A percentile compares a stretch with the other conserved stretches of the same genome.
These are phyloP conservation scores for Pseudozyma tsukubaensis DNA, from an alignment of 1,284 basidiomycete genomes.

Conservation along the genomic window DNA sequence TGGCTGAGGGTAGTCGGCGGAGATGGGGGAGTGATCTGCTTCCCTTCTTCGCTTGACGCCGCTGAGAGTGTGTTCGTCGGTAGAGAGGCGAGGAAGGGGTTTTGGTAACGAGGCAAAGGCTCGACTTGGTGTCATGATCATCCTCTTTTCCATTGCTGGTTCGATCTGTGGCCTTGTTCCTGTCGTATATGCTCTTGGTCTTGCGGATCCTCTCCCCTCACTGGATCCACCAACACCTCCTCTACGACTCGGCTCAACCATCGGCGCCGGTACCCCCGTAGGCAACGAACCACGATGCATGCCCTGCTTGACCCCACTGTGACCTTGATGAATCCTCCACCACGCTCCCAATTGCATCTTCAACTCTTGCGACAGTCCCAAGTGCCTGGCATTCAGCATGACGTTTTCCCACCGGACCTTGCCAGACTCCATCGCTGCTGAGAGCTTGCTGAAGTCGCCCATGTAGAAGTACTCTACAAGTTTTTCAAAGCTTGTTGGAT, in stretches of 20 bases:
- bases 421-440: conserved; percentile 17
- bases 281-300: conserved; percentile 2
- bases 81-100: neutral
- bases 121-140: conserved; percentile 2
- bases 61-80: neutral
- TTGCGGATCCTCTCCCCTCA: no score
- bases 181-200: conserved; percentile 6
- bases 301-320: neutral
- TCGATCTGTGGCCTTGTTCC: neutral
- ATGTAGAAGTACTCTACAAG: conserved; percentile 30
- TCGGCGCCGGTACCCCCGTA: neutral
- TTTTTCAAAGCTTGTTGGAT: conserved; percentile 11
- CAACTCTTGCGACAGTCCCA: conserved; percentile 7
- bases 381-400: conserved; percentile 20
- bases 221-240: neutral
- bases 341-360: conserved; percentile 18
- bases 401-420: conserved; percentile 21
- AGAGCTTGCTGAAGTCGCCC: conserved; percentile 18
- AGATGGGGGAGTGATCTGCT: no score
- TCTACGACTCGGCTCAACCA: no score
- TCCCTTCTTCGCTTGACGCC: conserved; percentile 3
- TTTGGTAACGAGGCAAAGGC: conserved; percentile 2
- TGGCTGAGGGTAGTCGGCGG: no score
- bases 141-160: neutral
- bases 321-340: conserved; percentile 12